Conservation (phyloP, 495 filamentous ascomycete genomes). For the Pyrenula massariospora region DNA sequence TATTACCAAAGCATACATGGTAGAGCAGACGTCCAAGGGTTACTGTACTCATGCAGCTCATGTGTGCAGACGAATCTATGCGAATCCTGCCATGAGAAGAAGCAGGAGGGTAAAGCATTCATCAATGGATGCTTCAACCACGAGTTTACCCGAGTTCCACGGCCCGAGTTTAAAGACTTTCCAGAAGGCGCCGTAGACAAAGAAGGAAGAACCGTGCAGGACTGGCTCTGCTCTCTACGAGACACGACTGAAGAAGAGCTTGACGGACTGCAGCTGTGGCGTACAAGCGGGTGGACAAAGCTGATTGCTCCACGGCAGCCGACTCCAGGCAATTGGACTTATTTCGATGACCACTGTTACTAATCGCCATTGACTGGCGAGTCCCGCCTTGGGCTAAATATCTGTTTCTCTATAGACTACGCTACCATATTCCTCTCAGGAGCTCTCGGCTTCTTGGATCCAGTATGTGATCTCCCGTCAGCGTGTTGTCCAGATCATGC, state of each 20-base stretch:
- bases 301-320: background rate
- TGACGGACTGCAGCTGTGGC: background rate
- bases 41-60: background rate
- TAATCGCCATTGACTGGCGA: background rate
- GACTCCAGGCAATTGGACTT: background rate
- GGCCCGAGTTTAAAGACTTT: background rate
- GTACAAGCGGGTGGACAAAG: background rate
- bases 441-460: too few relatives aligned
- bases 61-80: background rate
- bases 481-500: too few relatives aligned
- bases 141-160: background rate
- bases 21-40: background rate
- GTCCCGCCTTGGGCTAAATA: too few relatives aligned
- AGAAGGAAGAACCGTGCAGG: background rate
- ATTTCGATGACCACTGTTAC: background rate
- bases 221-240: background rate
- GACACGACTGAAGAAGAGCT: background rate
- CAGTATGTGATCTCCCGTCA: too few relatives aligned
- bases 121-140: background rate
- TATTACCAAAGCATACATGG: background rate
- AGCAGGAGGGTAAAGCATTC: background rate
- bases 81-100: background rate
- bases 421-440: too few relatives aligned
- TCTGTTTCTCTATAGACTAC: too few relatives aligned
- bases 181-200: background rate